Percentiles rank a stretch among this genome's conserved stretches.
These are phyloP conservation scores for Quercus lobata DNA, from an alignment of 331 rosid species.

Conservation along the genomic window DNA sequence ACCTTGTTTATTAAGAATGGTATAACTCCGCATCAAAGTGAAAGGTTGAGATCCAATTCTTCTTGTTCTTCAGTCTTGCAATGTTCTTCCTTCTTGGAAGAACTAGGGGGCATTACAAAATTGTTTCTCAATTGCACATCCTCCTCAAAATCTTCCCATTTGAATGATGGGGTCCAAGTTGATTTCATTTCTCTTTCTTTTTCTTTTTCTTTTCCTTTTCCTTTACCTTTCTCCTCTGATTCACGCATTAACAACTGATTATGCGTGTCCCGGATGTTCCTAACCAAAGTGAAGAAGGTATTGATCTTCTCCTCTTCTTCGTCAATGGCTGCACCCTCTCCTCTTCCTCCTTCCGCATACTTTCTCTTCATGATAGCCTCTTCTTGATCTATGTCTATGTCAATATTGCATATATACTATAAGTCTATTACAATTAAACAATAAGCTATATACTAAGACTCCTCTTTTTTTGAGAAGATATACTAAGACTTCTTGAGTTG, in stretches of 20 bases:
- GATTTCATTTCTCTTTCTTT: not conserved
- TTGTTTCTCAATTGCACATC: not conserved
- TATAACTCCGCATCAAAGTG: not conserved
- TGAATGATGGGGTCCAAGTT: conserved; percentile 1
- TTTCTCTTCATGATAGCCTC: not conserved
- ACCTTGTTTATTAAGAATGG: too few species aligned
- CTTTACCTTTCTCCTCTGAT: not conserved
- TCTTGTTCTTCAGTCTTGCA: not conserved
- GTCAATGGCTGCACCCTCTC: not conserved
- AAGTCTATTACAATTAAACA: too few species aligned
- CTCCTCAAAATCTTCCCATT: not conserved
- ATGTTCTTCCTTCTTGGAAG: not conserved
- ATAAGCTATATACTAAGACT: too few species aligned
- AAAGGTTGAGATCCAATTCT: not conserved
- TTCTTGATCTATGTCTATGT: too few species aligned
- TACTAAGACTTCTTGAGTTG: too few species aligned
- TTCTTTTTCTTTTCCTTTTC: not conserved
- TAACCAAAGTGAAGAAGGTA: not conserved
- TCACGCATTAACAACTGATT: not conserved
- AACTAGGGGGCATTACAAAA: not conserved
- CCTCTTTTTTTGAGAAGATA: too few species aligned
- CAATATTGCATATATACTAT: too few species aligned
- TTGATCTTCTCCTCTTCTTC: not conserved
- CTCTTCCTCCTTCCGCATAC: not conserved
- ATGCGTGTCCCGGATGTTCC: not conserved